phyloP scores from a whole-genome alignment of 352 stramenopile species.

The Phytophthora rubi region DNA sequence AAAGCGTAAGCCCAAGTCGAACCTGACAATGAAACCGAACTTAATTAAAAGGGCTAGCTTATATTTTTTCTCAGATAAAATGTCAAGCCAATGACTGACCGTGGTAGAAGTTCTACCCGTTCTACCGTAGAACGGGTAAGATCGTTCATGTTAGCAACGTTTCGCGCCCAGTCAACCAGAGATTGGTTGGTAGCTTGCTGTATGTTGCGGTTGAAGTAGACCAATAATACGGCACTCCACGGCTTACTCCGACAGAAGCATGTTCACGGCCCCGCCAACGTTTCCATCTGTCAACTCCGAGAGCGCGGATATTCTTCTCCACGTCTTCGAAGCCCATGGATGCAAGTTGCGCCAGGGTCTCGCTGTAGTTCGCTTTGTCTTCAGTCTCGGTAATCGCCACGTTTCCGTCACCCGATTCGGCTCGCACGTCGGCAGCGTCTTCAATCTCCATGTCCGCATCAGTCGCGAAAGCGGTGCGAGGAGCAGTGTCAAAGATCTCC shows the following conservation, averaged over 20 bases:
- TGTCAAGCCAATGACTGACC: no score
- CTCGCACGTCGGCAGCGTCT: constrained; percentile 9
- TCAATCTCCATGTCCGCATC: constrained; percentile 37
- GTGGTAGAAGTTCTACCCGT: no score
- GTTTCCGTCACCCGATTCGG: constrained; percentile 1
- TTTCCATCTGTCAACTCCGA: constrained; percentile 49
- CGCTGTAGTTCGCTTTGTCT: constrained; percentile 28
- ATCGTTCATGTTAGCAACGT: no score
- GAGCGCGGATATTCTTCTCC: constrained; percentile 45
- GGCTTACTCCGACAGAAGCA: constrained; percentile 45
- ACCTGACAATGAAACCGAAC: no score
- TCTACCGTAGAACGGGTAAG: no score
- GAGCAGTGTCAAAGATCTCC: constrained; percentile 2
- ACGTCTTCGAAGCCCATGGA: constrained; percentile 65
- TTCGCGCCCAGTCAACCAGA: no score
- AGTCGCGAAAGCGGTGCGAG: background rate
- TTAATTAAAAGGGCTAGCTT: no score
- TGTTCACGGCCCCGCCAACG: constrained; percentile 49
- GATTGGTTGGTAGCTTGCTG: no score
- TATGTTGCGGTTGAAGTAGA: no score
- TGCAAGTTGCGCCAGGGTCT: constrained; percentile 45
- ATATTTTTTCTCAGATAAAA: no score
- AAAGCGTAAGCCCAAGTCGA: no score
- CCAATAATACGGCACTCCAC: background rate
- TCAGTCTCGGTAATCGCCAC: constrained; percentile 3